Conservation (phyloP, 805 yeast genomes). For the Dipodascus albidus region DNA sequence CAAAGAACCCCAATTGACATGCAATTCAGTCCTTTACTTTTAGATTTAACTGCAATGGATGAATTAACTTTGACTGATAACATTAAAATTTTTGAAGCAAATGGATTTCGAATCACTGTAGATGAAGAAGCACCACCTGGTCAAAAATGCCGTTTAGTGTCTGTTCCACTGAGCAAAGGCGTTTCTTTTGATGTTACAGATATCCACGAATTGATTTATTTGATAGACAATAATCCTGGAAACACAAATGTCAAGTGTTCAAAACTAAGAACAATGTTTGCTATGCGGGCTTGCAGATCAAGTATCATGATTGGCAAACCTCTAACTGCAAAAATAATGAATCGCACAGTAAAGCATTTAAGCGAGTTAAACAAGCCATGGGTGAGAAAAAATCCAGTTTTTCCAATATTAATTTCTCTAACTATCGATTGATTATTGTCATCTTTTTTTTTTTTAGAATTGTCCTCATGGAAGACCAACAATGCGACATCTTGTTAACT, state of each 20-base stretch:
- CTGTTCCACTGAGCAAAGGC: conserved; percentile 66
- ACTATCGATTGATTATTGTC: too few relatives aligned
- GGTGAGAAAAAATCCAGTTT: conserved; percentile 31
- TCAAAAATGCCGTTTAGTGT: conserved; percentile 36
- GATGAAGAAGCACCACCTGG: conserved; percentile 47
- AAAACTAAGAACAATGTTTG: conserved; percentile 74
- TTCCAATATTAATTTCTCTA: too few relatives aligned
- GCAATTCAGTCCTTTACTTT: conserved; percentile 28
- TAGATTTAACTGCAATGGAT: conserved; percentile 69
- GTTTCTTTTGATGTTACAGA: conserved; percentile 53
- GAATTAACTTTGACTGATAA: conserved; percentile 61
- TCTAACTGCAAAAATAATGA: conserved; percentile 50
- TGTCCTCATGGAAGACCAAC: conserved; percentile 98
- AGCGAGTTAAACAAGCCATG: conserved; percentile 81
- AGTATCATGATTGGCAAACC: conserved; percentile 90
- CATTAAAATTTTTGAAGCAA: conserved; percentile 42
- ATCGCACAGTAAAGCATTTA: conserved; percentile 51
- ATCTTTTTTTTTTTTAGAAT: conserved; percentile 20
- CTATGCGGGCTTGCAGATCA: conserved; percentile 89
- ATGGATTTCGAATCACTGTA: conserved; percentile 61
- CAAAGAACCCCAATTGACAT: neutral
- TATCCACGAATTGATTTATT: conserved; percentile 64
- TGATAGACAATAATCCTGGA: conserved; percentile 47
- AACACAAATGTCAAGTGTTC: conserved; percentile 43
- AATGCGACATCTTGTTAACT: conserved; percentile 72